phyloP scores from a whole-genome alignment of 2,329 filamentous ascomycete species.

The Epichloe coenophiala region DNA sequence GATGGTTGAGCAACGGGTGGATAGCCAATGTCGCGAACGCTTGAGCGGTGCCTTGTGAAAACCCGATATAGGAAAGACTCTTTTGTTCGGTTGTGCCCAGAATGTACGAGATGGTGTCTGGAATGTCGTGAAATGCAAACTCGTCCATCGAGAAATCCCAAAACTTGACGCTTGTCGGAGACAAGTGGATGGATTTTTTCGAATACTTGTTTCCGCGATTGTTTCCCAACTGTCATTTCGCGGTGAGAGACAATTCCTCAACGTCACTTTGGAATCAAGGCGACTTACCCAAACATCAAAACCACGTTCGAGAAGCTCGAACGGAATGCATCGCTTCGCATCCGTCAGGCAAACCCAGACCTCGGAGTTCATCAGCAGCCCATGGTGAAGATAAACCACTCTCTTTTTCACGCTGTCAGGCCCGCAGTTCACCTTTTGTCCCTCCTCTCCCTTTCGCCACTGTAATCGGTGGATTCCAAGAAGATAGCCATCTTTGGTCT shows the following conservation, averaged over 20 bases:
- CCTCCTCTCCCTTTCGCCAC: conserved; percentile 70
- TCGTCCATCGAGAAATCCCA: conserved; percentile 99
- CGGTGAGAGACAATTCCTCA: not conserved
- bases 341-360: conserved; percentile 94
- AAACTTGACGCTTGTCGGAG: conserved; percentile 64
- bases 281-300: conserved; percentile 82
- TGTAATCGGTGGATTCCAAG: conserved; percentile 80
- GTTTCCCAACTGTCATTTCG: conserved; percentile 60
- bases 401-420: conserved; percentile 59
- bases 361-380: conserved; percentile 95
- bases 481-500: conserved; percentile 87
- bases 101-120: conserved; percentile 86
- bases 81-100: conserved; percentile 68
- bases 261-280: not conserved
- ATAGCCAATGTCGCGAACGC: conserved; percentile 89
- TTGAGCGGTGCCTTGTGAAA: conserved; percentile 93
- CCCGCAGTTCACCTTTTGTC: conserved; percentile 62
- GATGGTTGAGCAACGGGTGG: conserved; percentile 80
- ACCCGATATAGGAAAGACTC: conserved; percentile 89
- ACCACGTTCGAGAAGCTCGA: conserved; percentile 75
- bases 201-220: conserved; percentile 99
- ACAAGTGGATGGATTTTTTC: conserved; percentile 72
- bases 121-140: conserved; percentile 95
- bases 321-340: conserved; percentile 72
- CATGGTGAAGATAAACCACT: conserved; percentile 89